Evolutionary conservation across 495 filamentous ascomycete genomes (phyloP).

Genomic region (Cryomyces minteri): DNA sequence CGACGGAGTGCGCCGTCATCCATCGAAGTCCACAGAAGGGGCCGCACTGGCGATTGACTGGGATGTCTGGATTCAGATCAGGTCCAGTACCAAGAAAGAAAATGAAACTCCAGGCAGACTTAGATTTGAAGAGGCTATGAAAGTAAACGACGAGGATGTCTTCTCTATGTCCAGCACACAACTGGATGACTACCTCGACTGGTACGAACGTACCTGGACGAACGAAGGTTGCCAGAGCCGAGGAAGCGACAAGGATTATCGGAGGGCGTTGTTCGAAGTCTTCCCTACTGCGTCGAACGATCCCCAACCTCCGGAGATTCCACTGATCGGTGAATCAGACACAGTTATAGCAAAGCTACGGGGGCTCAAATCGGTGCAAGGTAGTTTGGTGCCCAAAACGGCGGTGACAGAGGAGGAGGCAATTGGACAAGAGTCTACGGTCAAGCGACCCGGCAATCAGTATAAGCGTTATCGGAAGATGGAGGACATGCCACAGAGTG

Average conservation of each 20-base stretch:
- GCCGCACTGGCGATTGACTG: constrained; percentile 48
- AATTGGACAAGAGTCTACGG: constrained; percentile 1
- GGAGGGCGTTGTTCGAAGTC: constrained; percentile 28
- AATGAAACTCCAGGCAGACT: neutral
- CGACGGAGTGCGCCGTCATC: constrained; percentile 38
- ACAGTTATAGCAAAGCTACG: constrained; percentile 9
- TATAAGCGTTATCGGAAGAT: constrained; percentile 5
- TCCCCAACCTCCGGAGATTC: neutral
- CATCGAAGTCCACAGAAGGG: constrained; percentile 37
- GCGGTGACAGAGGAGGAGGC: constrained; percentile 5
- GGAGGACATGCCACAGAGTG: constrained; percentile 2
- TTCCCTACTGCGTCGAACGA: constrained; percentile 17
- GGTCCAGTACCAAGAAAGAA: neutral
- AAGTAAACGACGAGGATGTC: constrained; percentile 46
- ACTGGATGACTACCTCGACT: constrained; percentile 72
- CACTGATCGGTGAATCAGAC: constrained; percentile 13
- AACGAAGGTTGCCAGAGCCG: constrained; percentile 17
- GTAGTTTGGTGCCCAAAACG: constrained; percentile 13
- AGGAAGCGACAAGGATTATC: constrained; percentile 10
- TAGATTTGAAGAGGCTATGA: constrained; percentile 6
- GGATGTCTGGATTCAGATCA: constrained; percentile 38
- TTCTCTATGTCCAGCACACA: constrained; percentile 47
- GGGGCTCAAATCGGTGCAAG: constrained; percentile 23
- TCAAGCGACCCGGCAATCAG: constrained; percentile 3
- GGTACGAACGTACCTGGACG: constrained; percentile 65